Evolutionary conservation across 2,329 filamentous ascomycete genomes (phyloP).

Genomic region (Didymella keratinophila): DNA sequence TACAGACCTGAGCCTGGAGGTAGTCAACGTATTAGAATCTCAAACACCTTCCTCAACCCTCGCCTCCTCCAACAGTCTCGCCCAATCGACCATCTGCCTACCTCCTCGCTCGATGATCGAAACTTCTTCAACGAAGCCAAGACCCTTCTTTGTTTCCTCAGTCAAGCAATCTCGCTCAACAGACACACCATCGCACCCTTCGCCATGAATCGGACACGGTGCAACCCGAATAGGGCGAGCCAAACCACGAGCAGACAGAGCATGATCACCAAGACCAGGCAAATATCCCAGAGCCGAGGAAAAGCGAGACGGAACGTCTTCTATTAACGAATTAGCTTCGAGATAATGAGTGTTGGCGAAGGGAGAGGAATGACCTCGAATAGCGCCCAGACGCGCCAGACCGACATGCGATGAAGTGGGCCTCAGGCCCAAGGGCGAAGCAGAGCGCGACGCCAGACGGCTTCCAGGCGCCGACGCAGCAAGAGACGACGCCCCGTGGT

Average conservation of each 20-base stretch:
- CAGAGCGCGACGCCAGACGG: slow-evolving; percentile 22
- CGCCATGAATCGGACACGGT: slow-evolving; percentile 31
- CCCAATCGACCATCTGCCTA: slow-evolving; percentile 39
- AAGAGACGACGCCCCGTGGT: slow-evolving; percentile 32
- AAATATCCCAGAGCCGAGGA: not conserved
- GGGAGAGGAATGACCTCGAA: not conserved
- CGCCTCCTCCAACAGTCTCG: slow-evolving; percentile 29
- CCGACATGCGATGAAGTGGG: slow-evolving; percentile 5
- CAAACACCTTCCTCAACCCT: slow-evolving; percentile 1
- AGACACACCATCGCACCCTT: slow-evolving; percentile 29
- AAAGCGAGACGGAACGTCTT: slow-evolving; percentile 7
- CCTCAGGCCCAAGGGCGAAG: slow-evolving; percentile 18
- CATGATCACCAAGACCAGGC: slow-evolving; percentile 18
- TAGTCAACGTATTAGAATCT: not conserved
- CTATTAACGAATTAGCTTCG: not conserved
- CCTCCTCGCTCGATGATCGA: slow-evolving; percentile 26
- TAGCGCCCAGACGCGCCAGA: not conserved
- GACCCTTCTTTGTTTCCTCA: not conserved
- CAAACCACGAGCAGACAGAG: slow-evolving; percentile 15
- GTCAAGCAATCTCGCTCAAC: slow-evolving; percentile 25
- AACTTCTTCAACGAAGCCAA: slow-evolving; percentile 31
- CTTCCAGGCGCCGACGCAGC: slow-evolving; percentile 39
- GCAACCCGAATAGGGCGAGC: not conserved
- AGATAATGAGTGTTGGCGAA: too few relatives aligned
- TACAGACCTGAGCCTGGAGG: not conserved